Evolutionary conservation across 208 protist species (phyloP), one percentile per base, ranked within the genome.

Genomic region (Crithidia bombi): DNA sequence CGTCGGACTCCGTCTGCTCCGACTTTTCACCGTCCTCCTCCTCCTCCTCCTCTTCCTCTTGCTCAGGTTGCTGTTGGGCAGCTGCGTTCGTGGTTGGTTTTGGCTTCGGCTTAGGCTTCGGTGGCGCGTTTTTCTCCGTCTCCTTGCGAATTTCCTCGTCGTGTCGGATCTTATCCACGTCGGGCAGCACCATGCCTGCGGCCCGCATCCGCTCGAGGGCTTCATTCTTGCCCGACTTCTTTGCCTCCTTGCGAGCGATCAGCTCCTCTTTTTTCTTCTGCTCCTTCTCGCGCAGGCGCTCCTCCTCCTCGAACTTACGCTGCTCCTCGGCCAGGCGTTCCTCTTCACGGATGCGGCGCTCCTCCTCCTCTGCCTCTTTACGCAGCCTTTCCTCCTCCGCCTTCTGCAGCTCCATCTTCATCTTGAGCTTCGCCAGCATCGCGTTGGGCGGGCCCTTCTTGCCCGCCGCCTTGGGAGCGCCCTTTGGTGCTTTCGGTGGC

Each of bases 341-440:
- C 70, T 97, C 90, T 56, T 97, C 92, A 15, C 86, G 83, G 36
- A 90, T 58, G 41, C 80, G 81, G 43, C 79, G 82, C 77, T 97
- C 89, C 54, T 88, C 82, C 63, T 96, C 90, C 69, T 96, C 88
- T 17, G 59, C 82, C 69, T 96, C 91, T 15, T 65, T 57, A 33
- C 84, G 76, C 35, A 85, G 56, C 14, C 92, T 90, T 35, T 96
- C 81, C 73, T 97, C 87, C 41, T 96, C 88, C n/a, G 75, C 84
- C 38, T 85, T 85, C 72, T 96, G 85, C 75, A 85, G 79, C 77
- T 96, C 91, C 87, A 94, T 95, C 83, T 95, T 89, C 79, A 86
- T 82, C 76, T 97, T 97, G 23, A 97, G 75, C 78, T 94, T 92
- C 17, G 90, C 90, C n/a, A 96, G 51, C 87, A 93, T 92, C 14